Conservation (phyloP, 768 basidiomycete species). For the Cyclocybe aegerita region DNA sequence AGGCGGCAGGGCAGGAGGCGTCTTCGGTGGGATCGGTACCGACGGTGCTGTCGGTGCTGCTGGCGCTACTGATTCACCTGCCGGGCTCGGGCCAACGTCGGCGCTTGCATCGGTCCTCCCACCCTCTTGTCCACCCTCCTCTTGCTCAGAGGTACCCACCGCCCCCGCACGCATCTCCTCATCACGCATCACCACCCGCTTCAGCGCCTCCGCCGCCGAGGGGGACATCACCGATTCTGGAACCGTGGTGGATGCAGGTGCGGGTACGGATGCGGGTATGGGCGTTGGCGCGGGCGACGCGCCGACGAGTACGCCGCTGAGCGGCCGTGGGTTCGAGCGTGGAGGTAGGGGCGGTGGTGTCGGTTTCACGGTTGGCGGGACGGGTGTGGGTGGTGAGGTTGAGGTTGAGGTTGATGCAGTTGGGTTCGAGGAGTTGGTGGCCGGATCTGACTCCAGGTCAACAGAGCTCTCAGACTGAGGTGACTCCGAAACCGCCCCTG, state of each 20-base stretch:
- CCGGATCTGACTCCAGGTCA: too few species aligned
- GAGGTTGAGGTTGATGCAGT: neutral
- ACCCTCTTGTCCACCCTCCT: too few species aligned
- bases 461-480: too few species aligned
- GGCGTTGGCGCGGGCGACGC: neutral
- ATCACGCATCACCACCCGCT: slow-evolving; percentile 54
- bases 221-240: slow-evolving; percentile 9
- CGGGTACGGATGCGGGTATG: neutral
- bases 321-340: slow-evolving; percentile 31
- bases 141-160: too few species aligned
- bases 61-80: slow-evolving; percentile 2
- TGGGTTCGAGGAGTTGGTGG: neutral
- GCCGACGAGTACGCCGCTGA: slow-evolving; percentile 13
- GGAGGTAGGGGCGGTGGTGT: slow-evolving; percentile 49
- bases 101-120: too few species aligned
- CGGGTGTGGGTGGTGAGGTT: slow-evolving; percentile 5
- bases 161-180: slow-evolving; percentile 13
- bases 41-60: slow-evolving; percentile 6
- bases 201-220: slow-evolving; percentile 55
- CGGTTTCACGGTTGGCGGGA: slow-evolving; percentile 11
- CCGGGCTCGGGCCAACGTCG: neutral
- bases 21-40: slow-evolving; percentile 5
- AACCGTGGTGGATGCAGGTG: neutral
- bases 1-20: slow-evolving; percentile 28
- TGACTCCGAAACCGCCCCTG: too few species aligned